These are phyloP conservation scores for Clathrus columnatus DNA, from an alignment of 768 basidiomycete genomes.

Conservation along the genomic window DNA sequence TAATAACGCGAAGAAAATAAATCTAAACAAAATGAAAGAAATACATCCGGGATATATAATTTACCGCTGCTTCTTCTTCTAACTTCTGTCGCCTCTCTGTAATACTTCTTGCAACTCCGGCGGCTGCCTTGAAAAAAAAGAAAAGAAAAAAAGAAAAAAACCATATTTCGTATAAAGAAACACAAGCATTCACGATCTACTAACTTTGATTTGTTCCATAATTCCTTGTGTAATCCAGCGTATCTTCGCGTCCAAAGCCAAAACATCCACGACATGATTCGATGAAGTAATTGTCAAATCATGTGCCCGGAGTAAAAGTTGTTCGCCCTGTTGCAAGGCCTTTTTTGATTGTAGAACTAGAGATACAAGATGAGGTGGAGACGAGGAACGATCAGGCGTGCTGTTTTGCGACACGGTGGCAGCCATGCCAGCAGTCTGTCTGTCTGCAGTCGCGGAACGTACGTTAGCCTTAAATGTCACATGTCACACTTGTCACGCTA, in stretches of 20 bases:
- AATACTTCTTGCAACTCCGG: slow-evolving; percentile 63
- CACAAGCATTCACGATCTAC: too few relatives aligned
- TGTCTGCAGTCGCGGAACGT: too few relatives aligned
- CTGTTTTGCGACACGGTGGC: slow-evolving; percentile 33
- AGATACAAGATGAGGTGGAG: slow-evolving; percentile 46
- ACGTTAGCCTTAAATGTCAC: not conserved
- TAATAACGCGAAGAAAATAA: not conserved
- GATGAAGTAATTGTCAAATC: slow-evolving; percentile 56
- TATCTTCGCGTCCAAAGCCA: slow-evolving; percentile 73
- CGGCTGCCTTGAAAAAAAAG: slow-evolving; percentile 45
- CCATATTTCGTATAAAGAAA: not conserved
- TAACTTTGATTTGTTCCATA: slow-evolving; percentile 66
- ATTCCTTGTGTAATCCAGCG: slow-evolving; percentile 70
- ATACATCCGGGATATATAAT: slow-evolving; percentile 19
- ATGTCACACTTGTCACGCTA: not conserved
- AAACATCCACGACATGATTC: slow-evolving; percentile 56
- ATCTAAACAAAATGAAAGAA: not conserved
- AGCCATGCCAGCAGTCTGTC: too few relatives aligned
- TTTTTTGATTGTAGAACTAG: slow-evolving; percentile 78
- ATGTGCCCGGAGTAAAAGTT: slow-evolving; percentile 63
- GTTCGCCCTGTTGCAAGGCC: slow-evolving; percentile 69
- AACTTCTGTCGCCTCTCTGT: slow-evolving; percentile 60
- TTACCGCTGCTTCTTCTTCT: slow-evolving; percentile 52
- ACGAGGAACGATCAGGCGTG: slow-evolving; percentile 5
- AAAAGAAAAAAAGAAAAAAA: not conserved